A percentile compares a stretch with the other conserved stretches of the same genome.
Evolutionary conservation across 148 eudicot species (phyloP).

Genomic region (Nyssa sinensis): DNA sequence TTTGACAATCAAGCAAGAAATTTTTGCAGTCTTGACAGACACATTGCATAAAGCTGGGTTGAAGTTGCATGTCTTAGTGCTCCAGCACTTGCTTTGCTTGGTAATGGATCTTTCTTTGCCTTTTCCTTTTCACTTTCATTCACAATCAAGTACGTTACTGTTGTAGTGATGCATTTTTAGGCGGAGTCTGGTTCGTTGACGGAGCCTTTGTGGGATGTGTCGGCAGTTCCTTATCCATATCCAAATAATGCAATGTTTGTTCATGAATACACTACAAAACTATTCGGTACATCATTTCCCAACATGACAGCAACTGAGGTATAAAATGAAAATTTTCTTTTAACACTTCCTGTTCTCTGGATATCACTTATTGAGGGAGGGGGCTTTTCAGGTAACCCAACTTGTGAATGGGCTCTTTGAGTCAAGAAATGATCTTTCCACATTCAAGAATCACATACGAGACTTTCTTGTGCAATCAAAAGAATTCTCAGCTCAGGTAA

Average conservation of each 20-base stretch:
- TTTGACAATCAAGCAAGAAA: constrained; percentile 89
- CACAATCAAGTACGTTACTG: background rate
- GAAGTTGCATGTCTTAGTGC: constrained; percentile 87
- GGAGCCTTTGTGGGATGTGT: constrained; percentile 91
- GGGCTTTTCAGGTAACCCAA: constrained; percentile 68
- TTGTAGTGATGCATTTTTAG: constrained; percentile 29
- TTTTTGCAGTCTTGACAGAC: constrained; percentile 92
- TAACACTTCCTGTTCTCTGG: background rate
- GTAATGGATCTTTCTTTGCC: constrained; percentile 30
- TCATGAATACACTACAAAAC: constrained; percentile 88
- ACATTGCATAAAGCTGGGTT: constrained; percentile 99
- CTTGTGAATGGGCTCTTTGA: constrained; percentile 85
- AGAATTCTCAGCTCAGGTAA: constrained; percentile 96
- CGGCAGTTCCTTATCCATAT: constrained; percentile 72
- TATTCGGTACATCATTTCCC: constrained; percentile 85
- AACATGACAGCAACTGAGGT: constrained; percentile 92
- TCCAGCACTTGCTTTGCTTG: constrained; percentile 85
- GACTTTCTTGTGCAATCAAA: constrained; percentile 97
- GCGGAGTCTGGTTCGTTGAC: constrained; percentile 75
- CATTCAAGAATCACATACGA: constrained; percentile 89
- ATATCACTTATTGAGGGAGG: constrained; percentile 12
- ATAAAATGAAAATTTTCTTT: background rate
- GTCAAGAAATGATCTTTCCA: constrained; percentile 67
- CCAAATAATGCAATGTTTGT: constrained; percentile 73
- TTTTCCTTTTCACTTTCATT: background rate